Percentiles rank a stretch among this genome's conserved stretches.
Evolutionary conservation across 306 rosid species (phyloP).

Genomic region (Malus asiatica): DNA sequence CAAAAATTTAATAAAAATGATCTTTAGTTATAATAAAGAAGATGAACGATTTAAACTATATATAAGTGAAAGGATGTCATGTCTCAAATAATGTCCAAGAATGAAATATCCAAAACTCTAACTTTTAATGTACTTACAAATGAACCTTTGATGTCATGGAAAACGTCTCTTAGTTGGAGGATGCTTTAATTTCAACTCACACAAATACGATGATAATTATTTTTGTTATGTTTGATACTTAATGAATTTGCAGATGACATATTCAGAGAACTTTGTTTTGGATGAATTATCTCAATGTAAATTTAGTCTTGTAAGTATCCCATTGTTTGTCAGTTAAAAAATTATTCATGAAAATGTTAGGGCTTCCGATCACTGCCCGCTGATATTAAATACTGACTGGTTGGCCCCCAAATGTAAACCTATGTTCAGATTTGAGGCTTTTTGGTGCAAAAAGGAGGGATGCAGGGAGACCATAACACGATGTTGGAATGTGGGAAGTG

Average conservation of each 20-base stretch:
- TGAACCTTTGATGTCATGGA: neutral
- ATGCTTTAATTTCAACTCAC: neutral
- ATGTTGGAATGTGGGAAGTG: too few relatives aligned
- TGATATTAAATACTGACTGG: too few relatives aligned
- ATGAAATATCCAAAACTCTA: neutral
- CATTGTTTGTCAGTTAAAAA: neutral
- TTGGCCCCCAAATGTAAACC: too few relatives aligned
- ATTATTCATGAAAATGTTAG: too few relatives aligned
- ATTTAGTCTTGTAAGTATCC: neutral
- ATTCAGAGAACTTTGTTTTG: neutral
- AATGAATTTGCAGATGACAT: neutral
- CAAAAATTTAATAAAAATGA: too few relatives aligned
- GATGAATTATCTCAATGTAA: neutral
- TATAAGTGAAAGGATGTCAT: neutral
- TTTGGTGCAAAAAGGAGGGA: too few relatives aligned
- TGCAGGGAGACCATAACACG: too few relatives aligned
- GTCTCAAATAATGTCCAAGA: neutral
- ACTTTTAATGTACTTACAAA: neutral
- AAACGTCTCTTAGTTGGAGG: neutral
- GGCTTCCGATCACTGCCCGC: too few relatives aligned
- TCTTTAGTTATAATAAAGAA: too few relatives aligned
- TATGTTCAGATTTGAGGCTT: too few relatives aligned
- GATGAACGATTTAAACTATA: too few relatives aligned
- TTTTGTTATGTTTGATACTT: neutral
- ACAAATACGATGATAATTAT: too few relatives aligned